A percentile compares a stretch with the other conserved stretches of the same genome.
These are phyloP conservation scores for Paramecium pentaurelia DNA, from an alignment of 73 alveolate genomes.

Conservation along the genomic window DNA sequence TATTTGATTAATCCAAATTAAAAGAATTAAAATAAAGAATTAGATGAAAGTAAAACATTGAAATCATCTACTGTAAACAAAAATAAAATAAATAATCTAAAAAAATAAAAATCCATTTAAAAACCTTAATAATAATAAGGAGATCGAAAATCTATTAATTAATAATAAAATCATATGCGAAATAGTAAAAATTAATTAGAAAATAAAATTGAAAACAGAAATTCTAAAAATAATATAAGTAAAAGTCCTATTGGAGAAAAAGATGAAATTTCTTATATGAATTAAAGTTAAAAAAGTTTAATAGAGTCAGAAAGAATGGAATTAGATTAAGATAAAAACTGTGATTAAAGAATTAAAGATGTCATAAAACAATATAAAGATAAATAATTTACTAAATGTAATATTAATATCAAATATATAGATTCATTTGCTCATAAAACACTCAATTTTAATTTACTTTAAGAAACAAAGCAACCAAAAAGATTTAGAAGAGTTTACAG, in stretches of 20 bases:
- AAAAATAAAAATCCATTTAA: no score
- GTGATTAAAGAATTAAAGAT: neutral
- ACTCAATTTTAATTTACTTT: neutral
- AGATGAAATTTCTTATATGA: neutral
- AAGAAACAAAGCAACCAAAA: neutral
- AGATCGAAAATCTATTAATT: neutral
- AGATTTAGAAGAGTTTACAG: constrained; percentile 20
- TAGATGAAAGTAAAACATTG: neutral
- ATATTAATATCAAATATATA: neutral
- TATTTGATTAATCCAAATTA: no score
- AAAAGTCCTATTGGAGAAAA: neutral
- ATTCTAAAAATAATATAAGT: neutral
- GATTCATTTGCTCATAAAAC: neutral
- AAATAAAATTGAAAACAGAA: neutral
- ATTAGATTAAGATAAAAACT: neutral
- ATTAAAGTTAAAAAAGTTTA: neutral
- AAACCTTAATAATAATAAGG: neutral
- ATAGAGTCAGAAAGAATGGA: neutral
- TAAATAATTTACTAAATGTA: neutral
- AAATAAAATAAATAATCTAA: neutral
- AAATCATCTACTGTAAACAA: neutral
- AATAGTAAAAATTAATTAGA: neutral
- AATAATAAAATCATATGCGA: neutral
- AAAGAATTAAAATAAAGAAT: neutral
- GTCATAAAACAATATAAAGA: neutral